A percentile compares a stretch with the other conserved stretches of the same genome.
Evolutionary conservation across 208 protist species (phyloP).

Genomic region (Novymonas esmeraldas): DNA sequence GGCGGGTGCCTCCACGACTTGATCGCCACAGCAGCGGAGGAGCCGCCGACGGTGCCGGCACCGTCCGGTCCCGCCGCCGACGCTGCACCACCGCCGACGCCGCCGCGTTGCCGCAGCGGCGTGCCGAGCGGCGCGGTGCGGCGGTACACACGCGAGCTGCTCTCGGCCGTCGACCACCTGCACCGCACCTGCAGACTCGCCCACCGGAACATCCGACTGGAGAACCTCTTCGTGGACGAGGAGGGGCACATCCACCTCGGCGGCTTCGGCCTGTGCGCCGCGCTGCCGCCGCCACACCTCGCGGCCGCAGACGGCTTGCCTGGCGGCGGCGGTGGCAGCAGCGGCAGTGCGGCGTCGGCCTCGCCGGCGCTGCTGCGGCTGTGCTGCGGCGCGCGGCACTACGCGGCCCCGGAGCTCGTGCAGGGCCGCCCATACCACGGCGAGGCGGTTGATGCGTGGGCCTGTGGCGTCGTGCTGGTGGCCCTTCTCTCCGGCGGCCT

Average conservation of each 20-base stretch:
- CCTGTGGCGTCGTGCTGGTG: constrained; percentile 94
- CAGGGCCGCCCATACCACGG: constrained; percentile 87
- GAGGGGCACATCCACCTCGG: constrained; percentile 52
- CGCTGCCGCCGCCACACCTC: constrained; percentile 23
- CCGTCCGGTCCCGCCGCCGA: background rate
- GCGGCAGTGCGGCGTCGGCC: background rate
- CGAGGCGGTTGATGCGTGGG: constrained; percentile 95
- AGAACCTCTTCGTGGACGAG: constrained; percentile 66
- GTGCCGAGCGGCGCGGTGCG: constrained; percentile 35
- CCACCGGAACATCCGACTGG: constrained; percentile 84
- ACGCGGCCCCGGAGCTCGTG: constrained; percentile 94
- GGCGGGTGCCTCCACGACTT: constrained; percentile 65
- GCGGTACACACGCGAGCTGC: constrained; percentile 51
- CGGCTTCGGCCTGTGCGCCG: constrained; percentile 62
- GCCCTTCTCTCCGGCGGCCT: constrained; percentile 90
- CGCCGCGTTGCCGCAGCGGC: background rate
- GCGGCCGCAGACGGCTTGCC: background rate
- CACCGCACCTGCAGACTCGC: constrained; percentile 57
- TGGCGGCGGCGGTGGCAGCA: background rate
- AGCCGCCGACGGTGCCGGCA: background rate
- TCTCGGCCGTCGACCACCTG: constrained; percentile 53
- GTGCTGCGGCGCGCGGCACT: constrained; percentile 86
- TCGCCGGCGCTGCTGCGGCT: constrained; percentile 44
- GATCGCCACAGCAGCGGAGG: constrained; percentile 33
- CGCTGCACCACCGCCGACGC: constrained; percentile 1